Percentiles rank a stretch among this genome's conserved stretches.
phyloP scores from a whole-genome alignment of 371 early-diverging fungal genomes.

The Apophysomyces ossiformis region DNA sequence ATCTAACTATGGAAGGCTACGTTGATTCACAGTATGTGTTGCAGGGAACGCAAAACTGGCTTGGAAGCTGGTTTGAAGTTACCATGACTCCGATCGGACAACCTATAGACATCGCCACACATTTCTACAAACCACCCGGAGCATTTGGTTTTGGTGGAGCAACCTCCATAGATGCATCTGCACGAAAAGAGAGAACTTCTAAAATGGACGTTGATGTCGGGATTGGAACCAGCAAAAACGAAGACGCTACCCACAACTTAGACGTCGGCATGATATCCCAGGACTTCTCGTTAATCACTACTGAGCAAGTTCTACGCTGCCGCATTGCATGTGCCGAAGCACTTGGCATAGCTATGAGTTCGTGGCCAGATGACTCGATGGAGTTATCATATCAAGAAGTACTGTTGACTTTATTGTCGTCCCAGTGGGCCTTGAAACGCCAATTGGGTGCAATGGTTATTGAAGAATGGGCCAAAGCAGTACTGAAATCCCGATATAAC shows the following conservation, averaged over 20 bases:
- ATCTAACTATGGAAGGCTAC: constrained; percentile 46
- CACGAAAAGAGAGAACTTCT: constrained; percentile 26
- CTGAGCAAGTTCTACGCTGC: constrained; percentile 80
- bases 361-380: constrained; percentile 67
- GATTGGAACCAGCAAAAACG: not conserved
- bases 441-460: constrained; percentile 79
- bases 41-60: constrained; percentile 49
- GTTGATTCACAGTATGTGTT: constrained; percentile 41
- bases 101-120: constrained; percentile 66
- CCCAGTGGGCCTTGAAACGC: constrained; percentile 83
- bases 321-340: constrained; percentile 81
- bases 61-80: constrained; percentile 59
- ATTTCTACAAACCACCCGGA: constrained; percentile 68
- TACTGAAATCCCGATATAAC: constrained; percentile 45
- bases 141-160: constrained; percentile 48
- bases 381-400: constrained; percentile 57
- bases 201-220: constrained; percentile 13
- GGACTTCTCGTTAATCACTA: constrained; percentile 83
- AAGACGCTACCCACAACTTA: constrained; percentile 64
- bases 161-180: constrained; percentile 11
- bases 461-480: constrained; percentile 81
- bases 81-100: constrained; percentile 82
- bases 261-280: constrained; percentile 93
- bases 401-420: constrained; percentile 55
- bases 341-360: constrained; percentile 76